Percentiles rank a stretch among this genome's conserved stretches.
These are phyloP conservation scores for Teratosphaeriaceae sp. DNA, from an alignment of 2,329 filamentous ascomycete genomes.

Conservation along the genomic window DNA sequence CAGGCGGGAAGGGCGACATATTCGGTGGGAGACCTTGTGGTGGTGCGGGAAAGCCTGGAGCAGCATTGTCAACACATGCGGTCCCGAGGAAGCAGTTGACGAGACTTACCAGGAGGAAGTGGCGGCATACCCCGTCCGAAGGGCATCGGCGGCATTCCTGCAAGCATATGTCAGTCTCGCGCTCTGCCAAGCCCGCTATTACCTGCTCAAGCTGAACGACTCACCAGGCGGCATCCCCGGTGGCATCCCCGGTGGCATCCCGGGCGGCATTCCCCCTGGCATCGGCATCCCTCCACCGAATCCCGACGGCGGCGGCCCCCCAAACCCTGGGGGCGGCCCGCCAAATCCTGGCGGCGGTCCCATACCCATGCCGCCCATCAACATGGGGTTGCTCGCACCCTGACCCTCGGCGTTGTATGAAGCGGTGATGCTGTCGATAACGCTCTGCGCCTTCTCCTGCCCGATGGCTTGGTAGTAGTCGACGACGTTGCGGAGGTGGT, in stretches of 20 bases:
- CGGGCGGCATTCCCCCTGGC: no score
- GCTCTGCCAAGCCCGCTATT: neutral
- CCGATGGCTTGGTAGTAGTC: conserved; percentile 99
- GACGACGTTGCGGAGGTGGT: conserved; percentile 94
- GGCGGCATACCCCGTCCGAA: conserved; percentile 15
- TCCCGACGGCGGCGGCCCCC: conserved; percentile 26
- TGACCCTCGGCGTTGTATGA: conserved; percentile 95
- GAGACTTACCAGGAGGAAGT: conserved; percentile 7
- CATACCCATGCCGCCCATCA: conserved; percentile 33
- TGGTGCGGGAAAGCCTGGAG: conserved; percentile 7
- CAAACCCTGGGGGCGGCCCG: conserved; percentile 20
- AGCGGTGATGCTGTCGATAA: conserved; percentile 95
- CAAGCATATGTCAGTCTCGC: neutral
- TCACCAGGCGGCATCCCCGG: conserved; percentile 9
- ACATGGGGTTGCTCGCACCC: conserved; percentile 76
- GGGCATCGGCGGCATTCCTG: conserved; percentile 13
- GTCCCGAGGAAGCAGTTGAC: neutral
- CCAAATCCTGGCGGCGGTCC: conserved; percentile 18
- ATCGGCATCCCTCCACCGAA: conserved; percentile 12
- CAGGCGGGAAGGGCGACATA: conserved; percentile 16
- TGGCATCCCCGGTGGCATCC: conserved; percentile 9
- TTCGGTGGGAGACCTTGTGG: conserved; percentile 15
- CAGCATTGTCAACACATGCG: neutral
- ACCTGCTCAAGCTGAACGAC: neutral
- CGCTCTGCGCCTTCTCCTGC: conserved; percentile 95